Base-by-base conservation (phyloP, 2,329 filamentous ascomycete genomes). In the Endocalyx cinctus region DNA sequence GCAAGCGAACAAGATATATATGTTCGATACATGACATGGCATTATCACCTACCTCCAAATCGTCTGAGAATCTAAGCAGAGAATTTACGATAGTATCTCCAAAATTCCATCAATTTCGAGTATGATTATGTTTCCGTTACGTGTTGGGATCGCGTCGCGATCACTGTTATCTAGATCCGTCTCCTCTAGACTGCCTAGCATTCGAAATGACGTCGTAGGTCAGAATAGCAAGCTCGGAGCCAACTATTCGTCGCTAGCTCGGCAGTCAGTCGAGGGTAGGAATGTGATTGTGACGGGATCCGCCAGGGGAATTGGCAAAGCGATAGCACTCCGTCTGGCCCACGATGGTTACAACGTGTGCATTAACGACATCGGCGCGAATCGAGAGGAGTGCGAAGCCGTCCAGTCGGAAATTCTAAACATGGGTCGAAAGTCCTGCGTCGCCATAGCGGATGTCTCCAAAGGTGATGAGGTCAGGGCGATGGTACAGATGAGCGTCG, bases 341-440 rank as follows among this genome's bases (percentile, higher is more conserved):
- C 58, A 65, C 15, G 80, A 84, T 41, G 79, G 79, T 34, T 84
- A 83, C 58, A 67, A 77, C 43, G 63, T 85, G 31, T 80, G 76
- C 48, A 62, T 84, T 42, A 83, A 82, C 50, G 79, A 84, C 43
- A 60, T 83, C 12, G 43, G 62, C 17, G 62, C 69, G 11, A 75
- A 80, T 42, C 56, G 67, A 31, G 44, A 64, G 4, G 68, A 61
- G 1, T 72, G 74, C 39, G 68, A 79, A 32, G 64, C 70, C 15
- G 63, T 70, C 1, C 72, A 69, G 8, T 57, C 66, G 14, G 67
- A 79, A 42, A 76, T 82, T 34, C 55, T 68, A 34, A 39, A 51
- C 4, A 57, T 72, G 8, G 76, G 71, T 2, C 59, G 72, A 16
- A 70, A 69, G 29, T 66, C 77, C 2, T 69, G 72, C 34, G 68